phyloP scores from a whole-genome alignment of 768 basidiomycete species.

The Lactifluus echinatus region DNA sequence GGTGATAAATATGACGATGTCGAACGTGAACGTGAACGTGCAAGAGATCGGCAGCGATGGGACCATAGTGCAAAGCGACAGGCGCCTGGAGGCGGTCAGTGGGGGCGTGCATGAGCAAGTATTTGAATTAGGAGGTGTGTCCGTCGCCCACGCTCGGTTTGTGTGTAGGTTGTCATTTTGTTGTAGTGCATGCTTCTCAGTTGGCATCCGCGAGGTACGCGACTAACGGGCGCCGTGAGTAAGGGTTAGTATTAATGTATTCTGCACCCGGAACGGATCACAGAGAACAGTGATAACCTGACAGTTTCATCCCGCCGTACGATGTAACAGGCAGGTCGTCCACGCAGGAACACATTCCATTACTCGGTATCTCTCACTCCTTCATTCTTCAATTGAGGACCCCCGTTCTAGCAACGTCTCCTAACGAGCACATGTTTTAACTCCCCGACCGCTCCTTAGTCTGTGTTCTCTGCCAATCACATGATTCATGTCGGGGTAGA shows the following conservation, averaged over 20 bases:
- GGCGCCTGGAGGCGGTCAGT: background rate
- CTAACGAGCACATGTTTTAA: background rate
- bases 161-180: background rate
- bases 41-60: slow-evolving; percentile 45
- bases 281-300: background rate
- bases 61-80: slow-evolving; percentile 24
- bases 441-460: background rate
- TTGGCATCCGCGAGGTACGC: background rate
- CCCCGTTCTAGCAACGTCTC: background rate
- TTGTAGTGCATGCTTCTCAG: background rate
- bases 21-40: slow-evolving; percentile 32
- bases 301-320: background rate
- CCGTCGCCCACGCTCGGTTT: background rate
- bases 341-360: background rate
- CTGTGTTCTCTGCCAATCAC: background rate
- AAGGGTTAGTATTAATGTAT: too few species aligned
- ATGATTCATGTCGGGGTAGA: background rate
- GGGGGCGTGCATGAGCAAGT: background rate
- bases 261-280: background rate
- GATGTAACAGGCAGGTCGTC: background rate
- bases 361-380: background rate
- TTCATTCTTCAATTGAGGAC: too few species aligned
- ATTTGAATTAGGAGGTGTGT: background rate
- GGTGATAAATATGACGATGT: slow-evolving; percentile 26
- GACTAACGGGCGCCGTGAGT: background rate